phyloP scores from a whole-genome alignment of 805 yeast genomes.

The Kazachstania bromeliacearum region DNA sequence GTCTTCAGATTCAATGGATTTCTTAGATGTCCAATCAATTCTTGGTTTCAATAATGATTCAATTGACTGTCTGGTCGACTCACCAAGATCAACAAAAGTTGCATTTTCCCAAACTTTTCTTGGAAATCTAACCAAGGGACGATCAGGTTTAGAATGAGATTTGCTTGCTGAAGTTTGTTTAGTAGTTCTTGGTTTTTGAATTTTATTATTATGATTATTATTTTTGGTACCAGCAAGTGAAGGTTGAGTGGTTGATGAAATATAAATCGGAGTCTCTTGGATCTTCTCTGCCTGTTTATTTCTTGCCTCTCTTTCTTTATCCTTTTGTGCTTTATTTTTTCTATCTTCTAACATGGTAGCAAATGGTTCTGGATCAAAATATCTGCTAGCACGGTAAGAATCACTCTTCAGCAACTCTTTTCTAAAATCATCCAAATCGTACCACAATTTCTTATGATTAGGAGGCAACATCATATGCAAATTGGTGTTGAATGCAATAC shows the following conservation, averaged over 20 bases:
- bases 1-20: conserved; percentile 6
- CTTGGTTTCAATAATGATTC: conserved; percentile 53
- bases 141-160: neutral
- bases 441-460: conserved; percentile 73
- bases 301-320: conserved; percentile 40
- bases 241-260: conserved; percentile 20
- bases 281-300: conserved; percentile 43
- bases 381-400: conserved; percentile 38
- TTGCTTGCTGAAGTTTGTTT: neutral
- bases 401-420: conserved; percentile 38
- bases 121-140: conserved; percentile 27
- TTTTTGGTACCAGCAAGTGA: neutral
- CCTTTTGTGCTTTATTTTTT: conserved; percentile 34
- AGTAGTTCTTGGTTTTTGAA: neutral
- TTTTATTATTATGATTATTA: neutral
- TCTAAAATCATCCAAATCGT: conserved; percentile 54
- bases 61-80: conserved; percentile 51
- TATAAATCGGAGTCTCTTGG: conserved; percentile 38
- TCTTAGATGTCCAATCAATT: conserved; percentile 39
- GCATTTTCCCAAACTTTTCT: conserved; percentile 63
- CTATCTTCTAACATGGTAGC: conserved; percentile 49
- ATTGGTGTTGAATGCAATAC: conserved; percentile 73
- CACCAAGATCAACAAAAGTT: conserved; percentile 56
- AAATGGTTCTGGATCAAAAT: conserved; percentile 73
- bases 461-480: conserved; percentile 81